Percentiles rank a stretch among this genome's conserved stretches.
Evolutionary conservation across 208 protist species (phyloP).

Genomic region (Lotmaria passim): DNA sequence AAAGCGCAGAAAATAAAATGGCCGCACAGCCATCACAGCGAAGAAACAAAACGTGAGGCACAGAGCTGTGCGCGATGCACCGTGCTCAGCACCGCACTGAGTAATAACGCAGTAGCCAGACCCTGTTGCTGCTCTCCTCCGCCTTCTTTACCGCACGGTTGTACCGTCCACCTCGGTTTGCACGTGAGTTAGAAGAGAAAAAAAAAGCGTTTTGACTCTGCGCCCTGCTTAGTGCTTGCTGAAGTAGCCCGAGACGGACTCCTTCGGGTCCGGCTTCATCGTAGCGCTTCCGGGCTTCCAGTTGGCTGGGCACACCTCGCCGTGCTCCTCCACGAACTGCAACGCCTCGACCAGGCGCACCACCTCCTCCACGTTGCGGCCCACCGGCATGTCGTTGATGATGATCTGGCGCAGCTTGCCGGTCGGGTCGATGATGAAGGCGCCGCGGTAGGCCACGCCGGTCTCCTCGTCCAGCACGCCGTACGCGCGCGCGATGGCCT

Average conservation of each 20-base stretch:
- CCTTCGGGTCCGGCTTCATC: constrained; percentile 95
- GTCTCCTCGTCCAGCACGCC: constrained; percentile 92
- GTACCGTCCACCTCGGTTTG: no score
- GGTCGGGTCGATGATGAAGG: constrained; percentile 95
- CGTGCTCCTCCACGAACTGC: constrained; percentile 95
- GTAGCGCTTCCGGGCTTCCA: constrained; percentile 91
- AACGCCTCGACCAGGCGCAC: constrained; percentile 96
- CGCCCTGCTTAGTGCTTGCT: constrained; percentile 14
- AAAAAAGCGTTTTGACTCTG: constrained; percentile 28
- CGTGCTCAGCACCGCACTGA: no score
- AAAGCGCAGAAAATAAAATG: no score
- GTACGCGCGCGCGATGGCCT: constrained; percentile 92
- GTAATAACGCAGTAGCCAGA: background rate
- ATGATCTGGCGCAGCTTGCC: constrained; percentile 93
- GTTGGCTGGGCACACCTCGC: constrained; percentile 95
- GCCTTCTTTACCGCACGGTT: background rate
- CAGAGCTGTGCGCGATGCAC: no score
- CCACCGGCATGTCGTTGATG: constrained; percentile 95
- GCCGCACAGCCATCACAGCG: no score
- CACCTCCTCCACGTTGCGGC: constrained; percentile 94
- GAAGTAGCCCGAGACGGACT: constrained; percentile 45
- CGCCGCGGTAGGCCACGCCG: constrained; percentile 91
- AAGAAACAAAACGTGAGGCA: no score
- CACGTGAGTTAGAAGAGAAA: no score
- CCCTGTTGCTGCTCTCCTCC: background rate